Evolutionary conservation across 306 rosid genomes (phyloP), one percentile per base, ranked within the genome.

Genomic region (Luffa aegyptiaca): DNA sequence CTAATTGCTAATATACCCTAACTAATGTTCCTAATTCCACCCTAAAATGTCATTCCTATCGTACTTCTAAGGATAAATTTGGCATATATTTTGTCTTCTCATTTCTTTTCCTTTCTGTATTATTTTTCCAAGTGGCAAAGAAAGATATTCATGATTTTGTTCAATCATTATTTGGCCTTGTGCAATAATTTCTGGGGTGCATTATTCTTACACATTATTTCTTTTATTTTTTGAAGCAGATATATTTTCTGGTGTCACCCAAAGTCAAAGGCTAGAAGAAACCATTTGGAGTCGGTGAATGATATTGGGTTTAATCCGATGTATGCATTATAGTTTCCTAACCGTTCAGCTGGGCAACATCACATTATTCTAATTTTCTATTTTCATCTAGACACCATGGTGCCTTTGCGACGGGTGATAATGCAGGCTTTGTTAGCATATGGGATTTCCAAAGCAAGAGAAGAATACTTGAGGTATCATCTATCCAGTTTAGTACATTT

Each of bases 191-290:
- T 51, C 35, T 36, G 41, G 74, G 6, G 5, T 20, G 77, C 18
- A 71, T n/a, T n/a, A 13, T 44, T 75, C 51, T 75, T 52, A 36
- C 51, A 8, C 41, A 49, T 33, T 16, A 45, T 78, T 62, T 33
- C 58, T 44, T 58, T 78, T 11, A 78, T 61, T 39, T 63, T 56
- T 81, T 70, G 49, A 31, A 73, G 59, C 90, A 94, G 98, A 79
- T 94, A 90, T 86, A 79, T 81, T 69, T 94, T 92, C 86, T 85
- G 97, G 70, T 95, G 96, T 86, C 88, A 87, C 89, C 98, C 97
- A 44, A 95, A 91, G 86, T 84, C 92, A 79, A 85, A 79, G 71
- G 86, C 90, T 56, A 88, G 87, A 82, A 90, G 81, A 59, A 85
- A 77, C 83, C 93, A 89, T 85, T 79, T 88, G 44, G 92, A 77